phyloP scores from a whole-genome alignment of 306 rosid genomes.

The Fragaria ananassa region DNA sequence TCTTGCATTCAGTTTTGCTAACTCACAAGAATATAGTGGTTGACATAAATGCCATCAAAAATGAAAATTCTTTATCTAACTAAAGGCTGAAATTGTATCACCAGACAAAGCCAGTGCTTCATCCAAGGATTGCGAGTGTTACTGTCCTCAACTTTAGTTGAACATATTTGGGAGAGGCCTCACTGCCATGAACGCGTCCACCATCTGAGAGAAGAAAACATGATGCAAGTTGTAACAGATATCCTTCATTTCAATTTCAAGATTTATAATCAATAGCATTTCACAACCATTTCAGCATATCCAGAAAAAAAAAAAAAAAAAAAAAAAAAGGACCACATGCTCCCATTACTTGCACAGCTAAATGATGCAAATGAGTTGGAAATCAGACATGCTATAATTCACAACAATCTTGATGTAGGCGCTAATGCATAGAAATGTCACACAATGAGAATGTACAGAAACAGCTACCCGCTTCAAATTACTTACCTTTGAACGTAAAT shows the following conservation, averaged over 20 bases:
- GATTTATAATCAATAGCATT: background rate
- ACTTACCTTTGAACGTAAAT: background rate
- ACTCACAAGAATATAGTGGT: background rate
- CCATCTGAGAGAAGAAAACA: conserved; percentile 52
- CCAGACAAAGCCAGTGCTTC: background rate
- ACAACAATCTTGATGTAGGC: background rate
- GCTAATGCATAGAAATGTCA: background rate
- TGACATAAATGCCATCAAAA: background rate
- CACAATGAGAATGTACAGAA: background rate
- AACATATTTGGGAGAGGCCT: conserved; percentile 83
- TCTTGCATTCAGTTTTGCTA: background rate
- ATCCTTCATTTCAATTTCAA: background rate
- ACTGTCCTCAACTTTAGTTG: conserved; percentile 27
- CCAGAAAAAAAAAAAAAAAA: background rate
- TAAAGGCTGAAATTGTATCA: background rate
- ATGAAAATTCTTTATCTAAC: background rate
- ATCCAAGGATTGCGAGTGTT: background rate
- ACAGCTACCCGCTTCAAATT: background rate
- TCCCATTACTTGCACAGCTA: background rate
- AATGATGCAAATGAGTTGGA: background rate
- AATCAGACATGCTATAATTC: background rate
- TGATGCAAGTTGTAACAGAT: background rate
- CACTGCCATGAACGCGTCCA: conserved; percentile 87
- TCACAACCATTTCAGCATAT: background rate
- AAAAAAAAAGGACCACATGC: background rate